Evolutionary conservation across 805 yeast species (phyloP).

Genomic region (Kurtzmaniella cleridarum): DNA sequence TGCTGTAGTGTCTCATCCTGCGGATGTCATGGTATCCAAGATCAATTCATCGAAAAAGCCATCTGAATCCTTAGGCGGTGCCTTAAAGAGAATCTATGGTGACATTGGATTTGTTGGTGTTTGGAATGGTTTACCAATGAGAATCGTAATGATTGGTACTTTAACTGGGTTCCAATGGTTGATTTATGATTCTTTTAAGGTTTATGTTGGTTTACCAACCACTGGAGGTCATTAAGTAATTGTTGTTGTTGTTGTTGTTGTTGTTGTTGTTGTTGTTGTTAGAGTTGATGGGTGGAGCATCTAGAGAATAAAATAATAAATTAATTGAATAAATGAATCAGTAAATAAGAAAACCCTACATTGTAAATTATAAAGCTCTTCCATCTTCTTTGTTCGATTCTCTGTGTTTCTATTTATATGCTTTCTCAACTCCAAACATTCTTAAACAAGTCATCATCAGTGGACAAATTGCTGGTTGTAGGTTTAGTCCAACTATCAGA

Average conservation of each 20-base stretch:
- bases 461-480: conserved; percentile 3
- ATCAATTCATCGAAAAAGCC: conserved; percentile 68
- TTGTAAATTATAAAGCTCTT: no score
- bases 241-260: no score
- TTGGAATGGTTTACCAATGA: conserved; percentile 92
- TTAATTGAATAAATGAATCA: no score
- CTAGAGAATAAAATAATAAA: no score
- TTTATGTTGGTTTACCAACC: conserved; percentile 90
- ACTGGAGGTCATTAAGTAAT: conserved; percentile 58
- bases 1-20: conserved; percentile 95
- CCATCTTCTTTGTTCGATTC: no score
- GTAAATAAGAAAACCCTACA: no score
- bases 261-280: no score
- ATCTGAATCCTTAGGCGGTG: conserved; percentile 60
- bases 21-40: conserved; percentile 97
- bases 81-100: conserved; percentile 67
- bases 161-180: conserved; percentile 97
- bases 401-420: not conserved
- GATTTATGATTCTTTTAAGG: conserved; percentile 92
- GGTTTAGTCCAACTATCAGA: conserved; percentile 14
- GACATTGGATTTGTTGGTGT: conserved; percentile 85
- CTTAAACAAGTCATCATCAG: conserved; percentile 61
- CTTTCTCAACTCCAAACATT: conserved; percentile 54
- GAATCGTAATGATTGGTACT: conserved; percentile 97
- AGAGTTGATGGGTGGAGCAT: no score